phyloP scores from a whole-genome alignment of 352 stramenopile species.

The Phytophthora litchii region DNA sequence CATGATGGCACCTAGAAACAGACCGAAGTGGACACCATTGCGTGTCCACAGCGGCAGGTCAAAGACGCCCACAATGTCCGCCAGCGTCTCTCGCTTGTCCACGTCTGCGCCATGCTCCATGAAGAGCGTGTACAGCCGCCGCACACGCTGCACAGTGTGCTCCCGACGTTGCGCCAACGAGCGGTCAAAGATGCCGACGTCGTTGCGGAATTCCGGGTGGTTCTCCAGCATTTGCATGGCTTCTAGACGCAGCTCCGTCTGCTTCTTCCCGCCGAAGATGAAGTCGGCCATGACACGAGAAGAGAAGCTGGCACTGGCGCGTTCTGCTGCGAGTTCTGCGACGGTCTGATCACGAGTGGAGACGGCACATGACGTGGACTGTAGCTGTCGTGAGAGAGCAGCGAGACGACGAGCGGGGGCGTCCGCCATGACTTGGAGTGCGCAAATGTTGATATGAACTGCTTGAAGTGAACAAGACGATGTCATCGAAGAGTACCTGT shows the following conservation, averaged over 20 bases:
- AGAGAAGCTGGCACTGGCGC: conserved; percentile 51
- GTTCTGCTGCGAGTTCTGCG: conserved; percentile 58
- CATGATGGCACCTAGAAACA: conserved; percentile 82
- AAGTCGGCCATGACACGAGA: conserved; percentile 64
- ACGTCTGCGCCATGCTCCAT: conserved; percentile 56
- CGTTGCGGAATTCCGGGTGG: conserved; percentile 50
- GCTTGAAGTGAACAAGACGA: conserved; percentile 9
- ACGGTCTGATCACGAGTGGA: conserved; percentile 51
- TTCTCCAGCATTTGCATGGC: conserved; percentile 54
- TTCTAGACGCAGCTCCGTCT: conserved; percentile 54
- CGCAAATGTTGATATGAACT: conserved; percentile 19
- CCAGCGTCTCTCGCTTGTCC: conserved; percentile 66
- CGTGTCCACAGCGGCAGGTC: conserved; percentile 71
- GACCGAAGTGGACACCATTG: conserved; percentile 84
- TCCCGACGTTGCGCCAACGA: conserved; percentile 55
- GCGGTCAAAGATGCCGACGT: conserved; percentile 53
- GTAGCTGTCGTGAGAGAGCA: conserved; percentile 59
- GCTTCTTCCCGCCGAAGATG: conserved; percentile 53
- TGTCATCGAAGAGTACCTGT: conserved; percentile 5
- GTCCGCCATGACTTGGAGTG: conserved; percentile 44
- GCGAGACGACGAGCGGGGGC: conserved; percentile 47
- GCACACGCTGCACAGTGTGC: conserved; percentile 57
- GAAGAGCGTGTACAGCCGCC: conserved; percentile 65
- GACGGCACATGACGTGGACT: conserved; percentile 31
- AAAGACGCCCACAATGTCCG: conserved; percentile 69